Evolutionary conservation across 768 basidiomycete genomes (phyloP), one percentile per base, ranked within the genome.

Genomic region (Tubosaeta sp.): DNA sequence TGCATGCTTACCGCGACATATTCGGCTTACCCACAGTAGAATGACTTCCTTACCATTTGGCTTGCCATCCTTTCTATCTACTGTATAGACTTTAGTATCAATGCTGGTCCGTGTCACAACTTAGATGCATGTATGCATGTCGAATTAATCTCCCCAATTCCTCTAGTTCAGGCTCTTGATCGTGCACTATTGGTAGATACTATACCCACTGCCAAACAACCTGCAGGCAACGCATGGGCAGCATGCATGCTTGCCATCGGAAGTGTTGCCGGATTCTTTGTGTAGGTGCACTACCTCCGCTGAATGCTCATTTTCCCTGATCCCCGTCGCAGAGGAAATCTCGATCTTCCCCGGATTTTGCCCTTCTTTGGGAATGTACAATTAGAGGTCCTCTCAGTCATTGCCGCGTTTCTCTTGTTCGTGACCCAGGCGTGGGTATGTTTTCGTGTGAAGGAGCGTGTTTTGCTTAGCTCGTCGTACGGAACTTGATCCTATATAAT

Each of bases 171-270:
- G 74, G 91, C 93, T 1, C 82, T 92, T 17, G 92, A 97, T 66
- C 88, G 95, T 44, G 91, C 94, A 0, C 78, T 97, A 10, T 74
- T 97, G 8, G 91, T 98, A 1, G 95, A 98, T 64, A 88, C 80
- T 0, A 68, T 95, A 5, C 86, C 92, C 0, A 72, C 87, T 0
- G 65, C 78, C 1, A 74, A 82, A 25, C 95, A 98, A 66, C 83
- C 93, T 6, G 74, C 79, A 9, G 94, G 89, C 1, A 97, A 95
- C 64, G 95, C 95, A 0, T 98, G 95, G 95, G 95, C 92, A 1
- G 91, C 90, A 1, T 75, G 88, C n/a, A 95, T 97, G 91, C 72
- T 88, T 42, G 91, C 90, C 1, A 62, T 94, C 26, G 95, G 95
- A 11, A 84, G 88, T 50, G 85, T 95, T 0, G 73, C 84, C 2